Base-by-base conservation (phyloP, 371 early-diverging fungal genomes). In the Funneliformis caledonium region DNA sequence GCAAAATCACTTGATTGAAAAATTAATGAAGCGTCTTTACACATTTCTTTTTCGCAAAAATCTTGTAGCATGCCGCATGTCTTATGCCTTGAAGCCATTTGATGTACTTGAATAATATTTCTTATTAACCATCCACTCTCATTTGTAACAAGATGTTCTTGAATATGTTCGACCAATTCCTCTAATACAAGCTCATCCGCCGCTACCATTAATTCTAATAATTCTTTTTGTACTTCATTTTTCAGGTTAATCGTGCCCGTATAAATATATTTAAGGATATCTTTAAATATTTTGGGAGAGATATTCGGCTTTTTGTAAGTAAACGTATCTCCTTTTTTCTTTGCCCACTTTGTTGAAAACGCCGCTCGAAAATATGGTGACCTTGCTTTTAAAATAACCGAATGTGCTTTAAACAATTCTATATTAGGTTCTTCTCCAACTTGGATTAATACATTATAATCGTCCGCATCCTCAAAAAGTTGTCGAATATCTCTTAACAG, bases 401-500 rank as follows among this genome's bases (percentile, higher is more conserved):
- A 76, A 60, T 76, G 76, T 22, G 76, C 61, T 42, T 60, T 31
- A 47, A 76, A 76, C 9, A 52, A 11, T 59, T 50, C 12, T 19
- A 45, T 43, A 33, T 79, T 45, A 7, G 64, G 70, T 48, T 70
- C 52, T 43, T 67, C 64, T 37, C 79, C 79, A 50, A 78, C 70
- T 68, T 78, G 26, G 26, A 78, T 65, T 22, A 31, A 22, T 22
- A 78, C 79, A 50, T 78, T 69, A 60, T 64, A 79, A 60, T 70
- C 79, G 26, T 79, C 79, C 11, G 80, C 69, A 42, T 72, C 31
- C 7, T 79, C 70, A 52, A 22, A 70, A 70, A 42, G 47, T 10
- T 70, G 42, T 43, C 70, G 42, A 70, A 70, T 70, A 47, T 70
- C 70, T 22, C 42, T 42, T 45, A 70, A 70, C 47, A 70, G 47